Evolutionary conservation across 331 rosid genomes (phyloP), one percentile per base, ranked within the genome.

Genomic region (Malus hybrid): DNA sequence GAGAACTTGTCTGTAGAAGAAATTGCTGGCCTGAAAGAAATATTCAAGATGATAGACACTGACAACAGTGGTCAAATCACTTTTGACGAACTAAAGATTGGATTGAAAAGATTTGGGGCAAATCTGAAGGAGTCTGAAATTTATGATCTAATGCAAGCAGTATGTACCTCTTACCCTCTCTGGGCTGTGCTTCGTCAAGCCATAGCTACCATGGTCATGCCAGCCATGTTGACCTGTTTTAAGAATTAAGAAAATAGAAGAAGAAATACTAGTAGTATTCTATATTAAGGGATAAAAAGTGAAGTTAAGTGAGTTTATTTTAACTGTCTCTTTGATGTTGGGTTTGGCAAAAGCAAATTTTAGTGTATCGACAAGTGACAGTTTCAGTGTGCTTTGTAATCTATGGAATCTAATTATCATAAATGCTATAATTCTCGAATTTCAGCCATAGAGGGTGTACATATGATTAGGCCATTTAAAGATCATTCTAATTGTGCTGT

Each of bases 1-100:
- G 93, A 95, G 92, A 95, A 81, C 84, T 84, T 95, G 82, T 92
- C 97, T 13, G 97, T 88, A 85, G 99, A 95, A 86, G 99, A 95
- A 86, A 90, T 95, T 67, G 99, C 97, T 65, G 99, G 99, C 69
- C 87, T 95, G 67, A 92, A 86, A 76, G 97, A 90, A 87, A 86
- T 95, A 97, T 95, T 95, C 85, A 92, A 95, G 87, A 95, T 90
- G 97, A 87, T 95, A 72, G 99, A 95, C 83, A 67, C 96, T 4
- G 99, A 95, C 85, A 81, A 83, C 83, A 95, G 99, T 70, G 99
- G 97, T 69, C 93, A 88, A 76, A 95, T 95, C 84, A 95, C 97
- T 56, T 95, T 90, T 42, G 99, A 95, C 31, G 99, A 95, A 84
- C 99, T 95, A 52, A 95, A 95, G 86, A 93, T 79, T 31, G 99